These are phyloP conservation scores for Hysterium pulicare DNA, from an alignment of 2,329 filamentous ascomycete genomes.

Conservation along the genomic window DNA sequence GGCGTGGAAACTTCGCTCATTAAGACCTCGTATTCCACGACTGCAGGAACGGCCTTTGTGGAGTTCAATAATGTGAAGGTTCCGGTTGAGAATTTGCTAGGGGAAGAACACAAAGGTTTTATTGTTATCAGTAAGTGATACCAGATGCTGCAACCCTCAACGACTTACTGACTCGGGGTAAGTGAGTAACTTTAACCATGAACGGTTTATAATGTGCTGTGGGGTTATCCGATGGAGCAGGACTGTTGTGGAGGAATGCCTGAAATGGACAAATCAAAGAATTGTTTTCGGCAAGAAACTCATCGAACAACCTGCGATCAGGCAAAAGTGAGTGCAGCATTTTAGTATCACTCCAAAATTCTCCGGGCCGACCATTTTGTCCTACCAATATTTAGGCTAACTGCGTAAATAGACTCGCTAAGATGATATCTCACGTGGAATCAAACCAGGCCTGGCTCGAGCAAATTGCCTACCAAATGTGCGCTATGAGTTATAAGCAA, in stretches of 20 bases:
- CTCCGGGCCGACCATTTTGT: not conserved
- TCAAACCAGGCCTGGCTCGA: constrained; percentile 85
- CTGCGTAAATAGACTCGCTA: constrained; percentile 60
- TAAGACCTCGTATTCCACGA: constrained; percentile 76
- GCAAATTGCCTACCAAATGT: constrained; percentile 83
- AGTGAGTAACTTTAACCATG: constrained; percentile 84
- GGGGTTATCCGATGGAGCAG: constrained; percentile 62
- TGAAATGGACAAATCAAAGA: constrained; percentile 87
- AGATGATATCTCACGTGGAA: constrained; percentile 81
- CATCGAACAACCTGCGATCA: constrained; percentile 78
- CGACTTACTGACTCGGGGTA: not conserved
- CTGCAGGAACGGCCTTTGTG: constrained; percentile 75
- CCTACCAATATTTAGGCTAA: constrained; percentile 2
- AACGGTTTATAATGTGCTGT: constrained; percentile 73
- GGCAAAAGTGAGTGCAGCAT: constrained; percentile 60
- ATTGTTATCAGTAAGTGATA: constrained; percentile 59
- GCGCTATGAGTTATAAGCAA: constrained; percentile 73
- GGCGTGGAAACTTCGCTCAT: constrained; percentile 73
- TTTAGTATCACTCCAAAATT: not conserved
- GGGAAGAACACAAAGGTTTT: constrained; percentile 82
- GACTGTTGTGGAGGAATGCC: constrained; percentile 73
- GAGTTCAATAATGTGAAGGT: constrained; percentile 87
- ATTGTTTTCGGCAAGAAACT: constrained; percentile 79
- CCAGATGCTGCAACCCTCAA: not conserved
- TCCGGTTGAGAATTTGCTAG: constrained; percentile 72